Evolutionary conservation across 139 green algal genomes (phyloP), one percentile per base, ranked within the genome.

Genomic region (Volvox africanus): DNA sequence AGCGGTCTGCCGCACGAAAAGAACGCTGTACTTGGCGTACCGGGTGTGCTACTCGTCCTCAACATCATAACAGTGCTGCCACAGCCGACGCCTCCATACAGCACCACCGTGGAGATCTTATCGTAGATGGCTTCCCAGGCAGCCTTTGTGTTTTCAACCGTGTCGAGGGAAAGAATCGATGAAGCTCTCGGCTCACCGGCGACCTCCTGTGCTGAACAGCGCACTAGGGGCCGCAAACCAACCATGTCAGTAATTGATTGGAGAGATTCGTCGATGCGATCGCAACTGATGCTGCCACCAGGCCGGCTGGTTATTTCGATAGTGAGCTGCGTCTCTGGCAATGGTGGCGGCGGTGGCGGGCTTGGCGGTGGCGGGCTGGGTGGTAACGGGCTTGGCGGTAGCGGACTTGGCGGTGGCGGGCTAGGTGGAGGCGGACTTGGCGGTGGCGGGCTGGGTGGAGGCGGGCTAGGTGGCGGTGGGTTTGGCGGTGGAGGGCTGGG

Each of bases 281-380:
- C 0, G 35, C 82, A 88, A 1, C 14, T 61, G 22, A 69, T 26
- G 19, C 13, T 19, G 21, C 19, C 28, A 26, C 33, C 32, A 14
- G 24, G 62, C 14, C 17, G 55, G 32, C 28, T 37, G 33, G 26
- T 67, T 24, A 88, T n/a, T 14, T 26, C 65, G 22, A 80, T 26
- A 0, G 68, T 79, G 61, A 88, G 62, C 22, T 88, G 82, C 22
- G 24, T 35, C 11, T 35, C 61, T 0, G 36, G 82, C 1, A 88
- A 67, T 11, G 82, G 82, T 0, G 82, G 82, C 21, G 82, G 82
- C 33, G 82, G 82, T 20, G 82, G 82, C 30, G 61, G 82, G 30
- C 30, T 61, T 22, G 61, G 61, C 16, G 82, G 82, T 16, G 12
- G 18, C 1, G 80, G 80, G 5, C 65, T 73, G 6, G 65, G 65